Evolutionary conservation across 2,329 filamentous ascomycete genomes (phyloP), one percentile per base, ranked within the genome.

Genomic region (Xylogone sp.): DNA sequence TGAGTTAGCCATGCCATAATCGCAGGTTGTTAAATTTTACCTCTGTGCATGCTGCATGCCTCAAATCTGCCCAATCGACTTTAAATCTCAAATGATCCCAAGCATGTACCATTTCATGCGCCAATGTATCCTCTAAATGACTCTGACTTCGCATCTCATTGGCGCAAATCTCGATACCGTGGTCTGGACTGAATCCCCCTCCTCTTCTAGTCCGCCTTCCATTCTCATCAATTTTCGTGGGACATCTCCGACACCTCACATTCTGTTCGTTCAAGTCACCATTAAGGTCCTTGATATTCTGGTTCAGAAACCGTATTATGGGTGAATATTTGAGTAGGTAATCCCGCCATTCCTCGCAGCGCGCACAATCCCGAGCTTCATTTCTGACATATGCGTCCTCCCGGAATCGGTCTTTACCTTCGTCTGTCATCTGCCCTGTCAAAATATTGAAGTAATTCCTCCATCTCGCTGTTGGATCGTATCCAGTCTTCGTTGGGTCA

Each of bases 51-150:
- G 94, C 94, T 31, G 92, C 89, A 71, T 99, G 94, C 68, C 86
- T 84, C 70, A 99, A 68, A 68, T 90, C 76, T 82, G 75, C 70
- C 75, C 88, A 89, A 65, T 97, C 87, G 43, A 97, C 84, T 71
- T 96, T 94, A 76, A 90, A 99, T 57, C 93, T 76, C 61, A 97
- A 66, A 68, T 96, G 88, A 68, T 99, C 94, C 77, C 91, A 97
- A 1, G 92, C 92, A 69, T 99, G 94, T 49, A 99, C 88, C 90
- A 99, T 95, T 74, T 99, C 94, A 70, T 99, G 94, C 22, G 92
- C 86, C 64, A 99, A 75, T 10, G 92, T 96, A 68, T 99, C 94
- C 73, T 99, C 94, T 60, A 96, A 70, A 67, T 96, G 90, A 27
- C 85, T 84, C 52, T 84, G 76, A 65, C 90, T 84, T 53, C 86